Evolutionary conservation across 106 monocot genomes (phyloP).

Genomic region (Alisma plantagoaquatica): DNA sequence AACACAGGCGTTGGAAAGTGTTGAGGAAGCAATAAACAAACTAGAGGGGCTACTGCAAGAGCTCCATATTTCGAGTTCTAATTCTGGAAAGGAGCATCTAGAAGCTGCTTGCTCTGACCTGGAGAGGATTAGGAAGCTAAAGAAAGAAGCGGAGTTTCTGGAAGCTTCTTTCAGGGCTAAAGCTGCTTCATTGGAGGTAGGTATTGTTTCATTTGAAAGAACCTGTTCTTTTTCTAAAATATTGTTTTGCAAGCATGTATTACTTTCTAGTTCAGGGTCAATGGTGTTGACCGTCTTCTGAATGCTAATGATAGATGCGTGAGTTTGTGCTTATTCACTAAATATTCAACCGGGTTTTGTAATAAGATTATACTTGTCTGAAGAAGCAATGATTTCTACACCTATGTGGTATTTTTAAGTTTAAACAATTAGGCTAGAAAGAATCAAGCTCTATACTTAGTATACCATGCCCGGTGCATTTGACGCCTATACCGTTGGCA

Average conservation of each 20-base stretch:
- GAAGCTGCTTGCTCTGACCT: constrained; percentile 97
- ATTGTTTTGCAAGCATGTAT: too few relatives aligned
- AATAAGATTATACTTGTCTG: too few relatives aligned
- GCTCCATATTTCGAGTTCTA: constrained; percentile 77
- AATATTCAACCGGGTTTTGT: too few relatives aligned
- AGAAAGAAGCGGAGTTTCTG: constrained; percentile 99
- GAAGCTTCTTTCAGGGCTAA: constrained; percentile 97
- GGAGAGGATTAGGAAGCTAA: constrained; percentile 88
- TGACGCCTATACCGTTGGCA: too few relatives aligned
- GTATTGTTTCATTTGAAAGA: too few relatives aligned
- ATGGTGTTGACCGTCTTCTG: neutral
- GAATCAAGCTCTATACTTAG: too few relatives aligned
- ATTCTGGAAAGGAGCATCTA: constrained; percentile 72
- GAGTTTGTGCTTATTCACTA: too few relatives aligned
- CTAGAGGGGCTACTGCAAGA: constrained; percentile 88
- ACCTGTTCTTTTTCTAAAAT: too few relatives aligned
- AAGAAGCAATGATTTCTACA: too few relatives aligned
- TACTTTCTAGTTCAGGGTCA: neutral
- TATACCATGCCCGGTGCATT: too few relatives aligned
- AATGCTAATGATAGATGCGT: neutral
- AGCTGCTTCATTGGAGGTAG: constrained; percentile 54
- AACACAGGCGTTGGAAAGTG: constrained; percentile 88
- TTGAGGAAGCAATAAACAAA: constrained; percentile 84
- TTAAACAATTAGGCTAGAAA: too few relatives aligned
- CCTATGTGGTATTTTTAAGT: too few relatives aligned